phyloP scores from a whole-genome alignment of 2,329 filamentous ascomycete genomes.

The Xylariaceae sp. region DNA sequence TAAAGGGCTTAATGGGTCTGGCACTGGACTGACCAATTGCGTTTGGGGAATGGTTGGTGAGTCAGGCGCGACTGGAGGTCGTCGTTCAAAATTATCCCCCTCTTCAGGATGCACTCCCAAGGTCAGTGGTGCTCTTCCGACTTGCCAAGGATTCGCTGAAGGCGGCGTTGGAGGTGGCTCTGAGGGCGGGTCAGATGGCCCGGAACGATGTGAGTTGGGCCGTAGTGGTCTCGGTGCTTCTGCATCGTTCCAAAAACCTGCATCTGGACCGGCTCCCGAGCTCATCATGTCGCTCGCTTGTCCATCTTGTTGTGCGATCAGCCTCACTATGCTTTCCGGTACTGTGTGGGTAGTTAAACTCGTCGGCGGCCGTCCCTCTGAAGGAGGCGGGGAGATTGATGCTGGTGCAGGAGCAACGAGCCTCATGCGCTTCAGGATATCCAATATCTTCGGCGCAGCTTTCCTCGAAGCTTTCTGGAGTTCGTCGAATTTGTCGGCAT shows the following conservation, averaged over 20 bases:
- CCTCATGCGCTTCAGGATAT: slow-evolving; percentile 62
- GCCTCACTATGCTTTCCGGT: slow-evolving; percentile 29
- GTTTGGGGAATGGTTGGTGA: slow-evolving; percentile 42
- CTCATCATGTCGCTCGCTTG: slow-evolving; percentile 35
- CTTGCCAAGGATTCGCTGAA: slow-evolving; percentile 53
- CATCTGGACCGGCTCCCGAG: slow-evolving; percentile 35
- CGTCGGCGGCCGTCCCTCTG: slow-evolving; percentile 24
- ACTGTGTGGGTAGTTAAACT: slow-evolving; percentile 37
- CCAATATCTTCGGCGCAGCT: slow-evolving; percentile 55
- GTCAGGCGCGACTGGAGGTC: slow-evolving; percentile 34
- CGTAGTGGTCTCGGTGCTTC: slow-evolving; percentile 17
- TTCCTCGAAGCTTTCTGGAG: slow-evolving; percentile 56
- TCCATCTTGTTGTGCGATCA: slow-evolving; percentile 38
- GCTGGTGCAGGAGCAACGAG: slow-evolving; percentile 45
- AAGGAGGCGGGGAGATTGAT: slow-evolving; percentile 27
- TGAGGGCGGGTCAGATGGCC: slow-evolving; percentile 34
- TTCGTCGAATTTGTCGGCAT: slow-evolving; percentile 56
- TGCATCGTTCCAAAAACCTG: slow-evolving; percentile 28
- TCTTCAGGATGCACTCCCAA: slow-evolving; percentile 30
- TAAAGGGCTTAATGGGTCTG: slow-evolving; percentile 21
- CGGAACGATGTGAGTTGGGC: slow-evolving; percentile 34
- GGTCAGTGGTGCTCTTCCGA: slow-evolving; percentile 37
- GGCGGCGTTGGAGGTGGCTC: slow-evolving; percentile 46
- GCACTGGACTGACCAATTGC: slow-evolving; percentile 35
- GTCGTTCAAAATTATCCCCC: slow-evolving; percentile 33